Conservation (phyloP, 768 basidiomycete genomes). For the Mycena rosella region DNA sequence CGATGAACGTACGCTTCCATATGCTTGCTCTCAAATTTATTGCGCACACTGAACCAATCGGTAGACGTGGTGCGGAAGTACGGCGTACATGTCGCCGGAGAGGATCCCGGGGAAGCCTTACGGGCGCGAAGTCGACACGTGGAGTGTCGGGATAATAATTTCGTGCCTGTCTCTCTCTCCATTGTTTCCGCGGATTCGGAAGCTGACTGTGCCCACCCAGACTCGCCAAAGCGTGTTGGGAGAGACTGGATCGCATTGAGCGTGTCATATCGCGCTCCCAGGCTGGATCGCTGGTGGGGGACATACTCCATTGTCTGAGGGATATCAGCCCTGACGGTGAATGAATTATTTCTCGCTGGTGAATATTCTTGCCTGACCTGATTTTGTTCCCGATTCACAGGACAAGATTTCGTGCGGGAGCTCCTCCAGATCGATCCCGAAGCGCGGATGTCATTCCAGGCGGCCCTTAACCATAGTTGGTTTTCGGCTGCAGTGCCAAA, state of each 20-base stretch:
- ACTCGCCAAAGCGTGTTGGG: not conserved
- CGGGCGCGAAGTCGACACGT: not conserved
- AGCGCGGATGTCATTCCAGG: slow-evolving; percentile 10
- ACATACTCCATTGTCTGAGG: not conserved
- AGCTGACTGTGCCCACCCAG: not conserved
- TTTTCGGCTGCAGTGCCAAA: not conserved
- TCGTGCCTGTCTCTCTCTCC: not conserved
- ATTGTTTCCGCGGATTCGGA: not conserved
- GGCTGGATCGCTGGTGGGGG: not conserved
- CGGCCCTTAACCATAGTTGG: slow-evolving; percentile 7
- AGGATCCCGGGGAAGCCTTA: not conserved
- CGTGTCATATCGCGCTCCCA: not conserved
- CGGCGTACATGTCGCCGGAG: slow-evolving; percentile 5
- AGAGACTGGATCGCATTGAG: not conserved
- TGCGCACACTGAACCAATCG: not conserved
- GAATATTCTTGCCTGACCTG: not conserved
- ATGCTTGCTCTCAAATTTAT: not conserved
- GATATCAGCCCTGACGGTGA: not conserved
- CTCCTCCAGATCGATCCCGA: not conserved
- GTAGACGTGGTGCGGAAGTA: slow-evolving; percentile 3
- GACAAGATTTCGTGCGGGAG: not conserved
- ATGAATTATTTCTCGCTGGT: not conserved
- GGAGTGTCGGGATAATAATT: not conserved
- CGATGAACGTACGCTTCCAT: not conserved
- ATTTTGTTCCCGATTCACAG: not conserved